Base-by-base conservation (phyloP, 768 basidiomycete genomes). In the Trametes coccinea region DNA sequence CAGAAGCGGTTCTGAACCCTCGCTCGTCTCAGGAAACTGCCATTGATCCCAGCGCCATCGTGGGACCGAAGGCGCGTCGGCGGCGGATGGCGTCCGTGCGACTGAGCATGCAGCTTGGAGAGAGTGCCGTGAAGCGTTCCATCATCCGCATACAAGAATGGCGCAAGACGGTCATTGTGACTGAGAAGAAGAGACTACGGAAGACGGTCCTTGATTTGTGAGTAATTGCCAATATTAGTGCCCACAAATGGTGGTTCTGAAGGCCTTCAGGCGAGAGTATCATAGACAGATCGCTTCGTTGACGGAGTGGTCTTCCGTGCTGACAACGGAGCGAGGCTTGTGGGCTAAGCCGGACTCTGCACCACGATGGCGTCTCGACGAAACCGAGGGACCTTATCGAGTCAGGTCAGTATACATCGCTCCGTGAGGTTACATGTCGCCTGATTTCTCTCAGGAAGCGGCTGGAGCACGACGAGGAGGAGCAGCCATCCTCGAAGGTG, bases 361-460 rank as follows among this genome's bases (percentile, higher is more conserved):
- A 27, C 75, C 75, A 6, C 66, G 81, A 10, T 96, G 95, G 95
- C 78, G 88, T 34, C 74, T 96, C 47, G 95, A 96, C 63, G 94
- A 95, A 68, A 95, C 93, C 2, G 95, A 97, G 69, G 95, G 94
- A 0, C 94, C 93, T 1, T 82, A 91, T 67, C 84, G 94, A 49
- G 89, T 92, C 55, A 79, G 94, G 93, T 93, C 67, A 31, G 80
- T 65, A n/a, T 56, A 10, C 9, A 39, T 7, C 41, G 2, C 56
- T 5, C 9, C 3, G 14, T 33, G 1, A 14, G 11, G 11, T 50
- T n/a, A 14, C 31, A 17, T 33, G 13, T 5, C 27, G 37, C 10
- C 59, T 71, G 9, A 69, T 17, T 30, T 8, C 31, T 29, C 59
- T 1, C 52, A 94, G 92, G 67, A 92, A 89, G 72, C 91, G 90